phyloP scores from a whole-genome alignment of 179 eudicot genomes.

The Amaranthus tricolor region DNA sequence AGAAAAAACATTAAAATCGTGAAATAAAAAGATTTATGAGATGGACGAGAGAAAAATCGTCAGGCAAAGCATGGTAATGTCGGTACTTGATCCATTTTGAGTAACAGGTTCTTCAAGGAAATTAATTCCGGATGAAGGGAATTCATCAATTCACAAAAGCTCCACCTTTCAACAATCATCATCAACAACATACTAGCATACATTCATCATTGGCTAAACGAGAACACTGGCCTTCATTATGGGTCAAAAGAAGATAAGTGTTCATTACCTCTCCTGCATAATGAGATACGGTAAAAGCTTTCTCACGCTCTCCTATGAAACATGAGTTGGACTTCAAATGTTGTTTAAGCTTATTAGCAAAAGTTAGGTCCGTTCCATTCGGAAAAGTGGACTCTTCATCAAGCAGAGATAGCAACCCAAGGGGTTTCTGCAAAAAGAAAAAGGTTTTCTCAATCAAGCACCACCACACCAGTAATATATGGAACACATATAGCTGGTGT shows the following conservation, averaged over 20 bases:
- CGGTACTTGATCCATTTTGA: no score
- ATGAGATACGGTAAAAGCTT: slow-evolving; percentile 76
- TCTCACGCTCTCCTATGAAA: slow-evolving; percentile 81
- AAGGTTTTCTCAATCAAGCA: not conserved
- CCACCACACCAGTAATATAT: not conserved
- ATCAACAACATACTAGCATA: not conserved
- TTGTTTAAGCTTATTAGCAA: slow-evolving; percentile 91
- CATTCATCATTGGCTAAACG: not conserved
- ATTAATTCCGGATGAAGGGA: no score
- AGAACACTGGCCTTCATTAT: not conserved
- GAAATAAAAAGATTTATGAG: no score
- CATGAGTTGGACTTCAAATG: slow-evolving; percentile 67
- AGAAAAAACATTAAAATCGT: no score
- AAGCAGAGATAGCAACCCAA: slow-evolving; percentile 81
- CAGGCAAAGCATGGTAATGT: no score
- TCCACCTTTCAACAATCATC: not conserved
- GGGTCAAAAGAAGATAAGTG: not conserved
- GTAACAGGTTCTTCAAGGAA: no score
- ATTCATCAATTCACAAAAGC: not conserved
- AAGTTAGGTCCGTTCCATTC: slow-evolving; percentile 88
- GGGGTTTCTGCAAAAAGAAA: slow-evolving; percentile 69
- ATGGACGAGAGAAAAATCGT: no score
- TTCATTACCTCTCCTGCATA: slow-evolving; percentile 92
- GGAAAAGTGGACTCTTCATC: slow-evolving; percentile 99
- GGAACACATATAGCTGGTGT: not conserved